Base-by-base conservation (phyloP, 768 basidiomycete species). In the Naganishia antarctica region DNA sequence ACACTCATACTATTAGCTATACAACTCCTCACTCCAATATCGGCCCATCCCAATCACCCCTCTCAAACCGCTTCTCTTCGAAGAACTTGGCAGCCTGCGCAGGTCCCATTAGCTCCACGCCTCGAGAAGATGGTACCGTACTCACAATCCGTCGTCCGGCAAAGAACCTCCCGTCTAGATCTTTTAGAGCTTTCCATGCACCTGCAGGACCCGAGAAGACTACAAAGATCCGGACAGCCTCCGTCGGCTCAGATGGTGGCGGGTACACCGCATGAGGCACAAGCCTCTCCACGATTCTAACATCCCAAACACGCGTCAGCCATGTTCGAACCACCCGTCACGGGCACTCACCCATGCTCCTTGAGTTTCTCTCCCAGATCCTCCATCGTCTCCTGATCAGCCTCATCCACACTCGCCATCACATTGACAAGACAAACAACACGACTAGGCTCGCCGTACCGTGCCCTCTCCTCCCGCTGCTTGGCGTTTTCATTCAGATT, bases 171-270 rank as follows among this genome's bases (percentile, higher is more conserved):
- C 91, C 94, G 70, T 98, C 91, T 59, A 97, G 81, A 75, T 94
- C 91, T 50, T 91, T 84, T 2, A 93, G 90, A 0, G 91, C 92
- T 78, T 91, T 90, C 93, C 92, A 98, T 6, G 93, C 94, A 12
- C 91, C 94, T 0, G 84, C 92, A 4, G 90, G 89, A 0, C 93
- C 94, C 0, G 86, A 85, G 71, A 94, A 98, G 59, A 89, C 80
- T 16, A 97, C 87, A 73, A 96, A 98, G 60, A 97, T 87, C 58
- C 92, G 86, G 4, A 96, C 87, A 0, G 87, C 85, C n/a, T 91
- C 87, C n/a, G 86, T 85, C 1, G 84, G 81, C 50, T 86, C 81
- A 2, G 77, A 67, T 0, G 90, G 84, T 1, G 83, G 79, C 1
- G 90, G 89, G 44, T 86, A 81, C 47, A 88, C 83, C 41, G 84